Base-by-base conservation (phyloP, 2,329 filamentous ascomycete genomes). In the Truncatella angustata region DNA sequence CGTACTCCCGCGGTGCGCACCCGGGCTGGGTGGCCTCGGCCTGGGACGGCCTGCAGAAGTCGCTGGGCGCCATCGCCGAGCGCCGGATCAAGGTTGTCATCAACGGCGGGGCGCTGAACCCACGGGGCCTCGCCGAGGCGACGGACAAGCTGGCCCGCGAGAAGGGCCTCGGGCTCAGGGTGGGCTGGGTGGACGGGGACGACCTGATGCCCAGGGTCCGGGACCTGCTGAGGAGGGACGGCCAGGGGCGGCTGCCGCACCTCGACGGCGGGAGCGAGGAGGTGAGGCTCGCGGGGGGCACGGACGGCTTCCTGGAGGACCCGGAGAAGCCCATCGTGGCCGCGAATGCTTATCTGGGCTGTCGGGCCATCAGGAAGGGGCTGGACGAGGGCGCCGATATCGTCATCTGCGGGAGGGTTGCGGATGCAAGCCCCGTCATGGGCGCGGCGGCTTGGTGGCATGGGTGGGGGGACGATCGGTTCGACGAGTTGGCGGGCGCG, bases 51-150 rank as follows among this genome's bases (percentile, higher is more conserved):
- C 55, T 61, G 40, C 48, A 54, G n/a, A 51, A 58, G 30, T 52
- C 57, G 40, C 49, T 62, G 35, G 14, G 54, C 46, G 52, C 53
- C 73, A 7, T 62, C 51, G 46, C 55, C 4, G 65, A 74, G 51
- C 71, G 76, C 53, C 58, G 68, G 0, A 80, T 81, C 63, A 78
- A 76, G 52, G 69, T 82, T 11, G 66, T 80, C 47, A 70, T 80
- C 51, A 82, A 82, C 60, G 79, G 79, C 3, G 80, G 80, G 2
- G 76, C 75, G 2, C 69, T 78, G 11, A 78, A 82, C 56, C 79
- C 80, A 0, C 69, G 70, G 49, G 76, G 72, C 0, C 61, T 83
- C 12, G 77, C 80, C 2, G 81, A 79, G 54, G 77, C 81, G 54
- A 67, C 71, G 1, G 76, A 77, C 1, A 80, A 82, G 55, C 68